phyloP scores from a whole-genome alignment of 495 filamentous ascomycete species.

The Trichoderma orchidacearum region DNA sequence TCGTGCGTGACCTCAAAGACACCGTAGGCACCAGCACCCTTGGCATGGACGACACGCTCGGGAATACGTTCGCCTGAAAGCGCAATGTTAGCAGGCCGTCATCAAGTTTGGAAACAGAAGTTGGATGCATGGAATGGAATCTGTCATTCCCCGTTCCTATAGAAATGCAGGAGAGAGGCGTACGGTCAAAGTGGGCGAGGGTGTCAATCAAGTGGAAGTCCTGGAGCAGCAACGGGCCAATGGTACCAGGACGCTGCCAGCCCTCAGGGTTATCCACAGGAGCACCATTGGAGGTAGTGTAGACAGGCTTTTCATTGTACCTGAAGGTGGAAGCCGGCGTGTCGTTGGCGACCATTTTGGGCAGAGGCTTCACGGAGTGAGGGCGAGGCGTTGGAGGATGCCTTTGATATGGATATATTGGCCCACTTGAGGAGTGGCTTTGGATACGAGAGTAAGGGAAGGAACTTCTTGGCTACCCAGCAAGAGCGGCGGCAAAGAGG shows the following conservation, averaged over 20 bases:
- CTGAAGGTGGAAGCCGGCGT: conserved; percentile 2
- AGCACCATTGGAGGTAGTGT: conserved; percentile 49
- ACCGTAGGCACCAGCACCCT: conserved; percentile 52
- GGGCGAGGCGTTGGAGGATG: too few species aligned
- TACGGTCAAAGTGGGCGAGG: conserved; percentile 54
- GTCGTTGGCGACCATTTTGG: conserved; percentile 30
- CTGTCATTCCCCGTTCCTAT: too few species aligned
- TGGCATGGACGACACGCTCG: conserved; percentile 34
- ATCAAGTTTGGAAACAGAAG: neutral
- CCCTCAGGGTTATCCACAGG: conserved; percentile 27
- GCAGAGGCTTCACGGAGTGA: too few species aligned
- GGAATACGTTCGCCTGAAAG: conserved; percentile 9
- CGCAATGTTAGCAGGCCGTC: neutral
- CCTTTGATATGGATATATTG: neutral
- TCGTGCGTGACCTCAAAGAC: conserved; percentile 64
- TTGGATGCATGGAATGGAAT: too few species aligned
- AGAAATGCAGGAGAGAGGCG: conserved; percentile 6
- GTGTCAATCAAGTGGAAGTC: conserved; percentile 30
- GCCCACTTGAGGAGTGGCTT: neutral
- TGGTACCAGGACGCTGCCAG: conserved; percentile 22
- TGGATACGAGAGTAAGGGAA: neutral
- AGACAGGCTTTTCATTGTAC: conserved; percentile 30
- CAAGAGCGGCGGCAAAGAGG: neutral
- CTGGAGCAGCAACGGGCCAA: conserved; percentile 15
- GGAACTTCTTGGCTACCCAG: neutral